Base-by-base conservation (phyloP, 2,329 filamentous ascomycete genomes). In the Pezizomycotina sp. region DNA sequence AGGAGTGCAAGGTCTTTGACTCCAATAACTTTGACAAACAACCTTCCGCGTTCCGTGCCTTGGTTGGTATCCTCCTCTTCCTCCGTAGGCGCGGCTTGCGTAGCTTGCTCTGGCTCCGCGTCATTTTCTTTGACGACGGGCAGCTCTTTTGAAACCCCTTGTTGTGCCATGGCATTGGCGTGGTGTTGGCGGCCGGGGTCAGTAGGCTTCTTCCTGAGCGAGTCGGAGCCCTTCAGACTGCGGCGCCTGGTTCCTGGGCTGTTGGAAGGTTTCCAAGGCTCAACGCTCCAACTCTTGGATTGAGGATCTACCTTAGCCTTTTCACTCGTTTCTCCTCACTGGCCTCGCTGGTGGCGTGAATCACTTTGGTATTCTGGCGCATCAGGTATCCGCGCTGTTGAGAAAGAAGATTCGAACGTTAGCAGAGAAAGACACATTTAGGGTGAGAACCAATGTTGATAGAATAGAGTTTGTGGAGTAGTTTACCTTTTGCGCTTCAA, bases 11-110 rank as follows among this genome's bases (percentile, higher is more conserved):
- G 67, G 51, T 95, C 84, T 57, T 95, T 95, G 47, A 95, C 83
- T 27, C 86, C 84, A 57, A 95, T 77, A n/a, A 98, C 89, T 63
- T 98, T 98, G 48, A 98, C 84, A 52, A 98, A 98, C 2, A 98
- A 66, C 43, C 89, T 68, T 6, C 89, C 89, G 49, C 89, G 68
- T 59, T 98, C 89, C 40, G 75, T 76, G 34, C 74, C 81, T 40
- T 93, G 84, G 36, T 81, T 77, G 6, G 21, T 30, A 10, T 25
- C 31, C 8, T 33, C 14, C 6, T 9, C 13, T 5, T 36, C 9
- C 8, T 22, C 19, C 25, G 23, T 24, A 24, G 22, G 22, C 7
- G 22, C 22, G 20, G 31, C 4, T 9, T 66, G 62, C 27, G 68
- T 66, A 22, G 59, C 58, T n/a, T 20, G 43, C 38, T 77, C 67